Conservation (phyloP, 1,284 basidiomycete genomes). For the Ganoderma boninense region DNA sequence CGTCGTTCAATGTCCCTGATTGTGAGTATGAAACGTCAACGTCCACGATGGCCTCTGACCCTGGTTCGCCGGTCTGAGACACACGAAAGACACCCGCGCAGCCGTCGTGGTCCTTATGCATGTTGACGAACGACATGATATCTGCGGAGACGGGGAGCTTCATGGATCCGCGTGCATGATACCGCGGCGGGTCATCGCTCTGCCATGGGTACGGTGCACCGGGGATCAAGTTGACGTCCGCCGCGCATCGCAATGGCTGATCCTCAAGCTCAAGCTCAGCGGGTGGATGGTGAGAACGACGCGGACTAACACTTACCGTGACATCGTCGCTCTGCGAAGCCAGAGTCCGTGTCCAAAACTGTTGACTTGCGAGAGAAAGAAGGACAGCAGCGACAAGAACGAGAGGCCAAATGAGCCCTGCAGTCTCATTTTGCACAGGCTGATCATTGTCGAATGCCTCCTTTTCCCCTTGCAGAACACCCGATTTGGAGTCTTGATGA, state of each 20-base stretch:
- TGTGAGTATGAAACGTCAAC: conserved; percentile 3
- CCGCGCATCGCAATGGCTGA: background rate
- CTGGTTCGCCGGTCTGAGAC: background rate
- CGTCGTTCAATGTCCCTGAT: background rate
- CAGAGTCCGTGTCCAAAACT: background rate
- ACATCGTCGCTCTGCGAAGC: background rate
- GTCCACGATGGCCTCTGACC: background rate
- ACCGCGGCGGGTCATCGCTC: background rate
- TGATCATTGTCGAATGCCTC: background rate
- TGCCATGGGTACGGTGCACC: background rate
- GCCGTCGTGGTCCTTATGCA: background rate
- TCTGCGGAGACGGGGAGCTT: background rate
- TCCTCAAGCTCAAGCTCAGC: background rate
- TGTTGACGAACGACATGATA: conserved; percentile 4
- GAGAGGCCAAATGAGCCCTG: background rate
- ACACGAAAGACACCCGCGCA: background rate
- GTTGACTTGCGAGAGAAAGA: background rate
- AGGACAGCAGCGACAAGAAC: background rate
- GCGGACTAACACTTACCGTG: background rate
- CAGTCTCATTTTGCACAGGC: background rate
- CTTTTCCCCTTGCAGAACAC: background rate
- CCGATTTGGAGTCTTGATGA: background rate
- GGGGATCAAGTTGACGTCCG: background rate
- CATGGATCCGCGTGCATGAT: background rate
- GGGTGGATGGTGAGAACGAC: background rate